Conservation (phyloP, 192 early-diverging fungal genomes). For the Gigaspora rosea region DNA sequence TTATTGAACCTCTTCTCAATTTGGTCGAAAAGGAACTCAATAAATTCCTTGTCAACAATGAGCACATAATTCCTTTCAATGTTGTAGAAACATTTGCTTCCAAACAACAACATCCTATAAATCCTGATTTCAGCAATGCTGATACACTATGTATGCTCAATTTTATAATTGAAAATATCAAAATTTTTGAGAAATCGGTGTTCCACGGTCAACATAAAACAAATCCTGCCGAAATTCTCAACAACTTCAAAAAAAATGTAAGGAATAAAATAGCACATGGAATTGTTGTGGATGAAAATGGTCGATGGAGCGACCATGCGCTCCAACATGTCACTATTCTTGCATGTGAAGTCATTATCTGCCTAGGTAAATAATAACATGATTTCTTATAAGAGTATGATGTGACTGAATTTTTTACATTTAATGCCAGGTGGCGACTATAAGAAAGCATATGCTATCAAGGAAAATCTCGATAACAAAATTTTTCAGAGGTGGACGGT, state of each 20-base stretch:
- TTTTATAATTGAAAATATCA: conserved; percentile 13
- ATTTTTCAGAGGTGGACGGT: conserved; percentile 7
- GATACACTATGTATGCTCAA: not conserved
- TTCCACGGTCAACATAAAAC: conserved; percentile 14
- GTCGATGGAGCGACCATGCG: not conserved
- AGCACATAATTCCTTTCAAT: conserved; percentile 16
- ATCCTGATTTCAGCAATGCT: not conserved
- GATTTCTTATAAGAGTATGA: conserved; percentile 14
- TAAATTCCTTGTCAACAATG: conserved; percentile 16
- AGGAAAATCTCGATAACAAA: not conserved
- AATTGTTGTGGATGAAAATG: conserved; percentile 3
- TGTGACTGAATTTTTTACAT: conserved; percentile 1
- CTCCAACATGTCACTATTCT: not conserved
- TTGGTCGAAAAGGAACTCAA: conserved; percentile 2
- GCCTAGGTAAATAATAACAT: conserved; percentile 12
- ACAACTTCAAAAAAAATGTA: conserved; percentile 4
- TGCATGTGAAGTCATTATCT: not conserved
- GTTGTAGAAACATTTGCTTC: not conserved
- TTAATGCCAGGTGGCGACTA: conserved; percentile 7
- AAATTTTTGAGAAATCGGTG: conserved; percentile 5
- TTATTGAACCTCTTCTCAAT: conserved; percentile 15
- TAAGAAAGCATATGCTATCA: conserved; percentile 1
- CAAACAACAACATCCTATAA: not conserved
- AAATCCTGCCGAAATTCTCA: not conserved
- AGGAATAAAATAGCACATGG: conserved; percentile 5